Evolutionary conservation across 2,329 filamentous ascomycete species (phyloP), one percentile per base, ranked within the genome.

Genomic region (Talaromyces verruculosus): DNA sequence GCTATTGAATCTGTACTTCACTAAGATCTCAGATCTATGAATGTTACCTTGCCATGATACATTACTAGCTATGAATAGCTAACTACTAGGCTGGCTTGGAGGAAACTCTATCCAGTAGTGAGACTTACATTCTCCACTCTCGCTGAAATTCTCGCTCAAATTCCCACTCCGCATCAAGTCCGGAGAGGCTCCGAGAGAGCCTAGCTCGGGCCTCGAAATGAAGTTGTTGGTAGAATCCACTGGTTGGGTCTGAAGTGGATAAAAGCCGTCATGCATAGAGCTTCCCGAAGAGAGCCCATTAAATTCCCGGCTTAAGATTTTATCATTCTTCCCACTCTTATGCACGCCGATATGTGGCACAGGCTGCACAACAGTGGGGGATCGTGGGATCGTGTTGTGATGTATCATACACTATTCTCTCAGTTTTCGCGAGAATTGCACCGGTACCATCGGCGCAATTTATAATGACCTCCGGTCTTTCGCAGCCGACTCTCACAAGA

Each of bases 91-190:
- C 35, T 15, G 15, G 35, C 35, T 15, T 37, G 3, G 15, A 37
- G 35, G 35, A 5, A 37, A 37, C 35, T 37, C 35, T 37, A 37
- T 37, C 35, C 10, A 35, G 33, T 19, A 11, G n/a, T 22, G n/a
- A 45, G 45, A 47, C 22, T 25, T 5, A 5, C 22, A 33, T 35
- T 28, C 17, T 57, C 37, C 47, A 41, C 47, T 53, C 15, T 57
- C 61, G 61, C 47, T 35, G 61, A 33, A 63, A 63, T 57, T 63
- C 61, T 63, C 61, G 61, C 37, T 55, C 15, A 13, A 63, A 41
- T 57, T 45, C 15, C 3, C 4, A 19, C 57, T 35, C 35, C 22
- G 25, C 19, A 30, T 33, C 3, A 17, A 17, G 17, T 35, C 25
- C 25, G 58, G 39, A 47, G 58, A 35, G 6, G 19, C 17, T 2